phyloP scores from a whole-genome alignment of 352 stramenopile species.

The Globisporangium camurandrum region DNA sequence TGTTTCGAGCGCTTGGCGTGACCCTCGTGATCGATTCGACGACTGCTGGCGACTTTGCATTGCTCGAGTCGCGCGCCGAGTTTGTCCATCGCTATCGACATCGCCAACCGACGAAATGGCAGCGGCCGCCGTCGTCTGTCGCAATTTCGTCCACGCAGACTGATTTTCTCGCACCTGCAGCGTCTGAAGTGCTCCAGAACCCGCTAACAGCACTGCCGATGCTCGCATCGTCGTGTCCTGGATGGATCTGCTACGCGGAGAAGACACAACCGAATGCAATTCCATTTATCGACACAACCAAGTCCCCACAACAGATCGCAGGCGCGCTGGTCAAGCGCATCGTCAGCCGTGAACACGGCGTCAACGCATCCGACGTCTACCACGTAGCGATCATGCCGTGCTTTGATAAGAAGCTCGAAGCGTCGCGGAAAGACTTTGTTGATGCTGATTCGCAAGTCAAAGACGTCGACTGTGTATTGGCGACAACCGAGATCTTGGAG shows the following conservation, averaged over 20 bases:
- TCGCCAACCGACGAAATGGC: conserved; percentile 64
- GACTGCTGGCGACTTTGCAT: conserved; percentile 85
- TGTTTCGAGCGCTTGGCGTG: conserved; percentile 80
- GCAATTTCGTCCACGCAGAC: conserved; percentile 57
- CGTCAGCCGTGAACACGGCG: conserved; percentile 47
- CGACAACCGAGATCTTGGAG: conserved; percentile 75
- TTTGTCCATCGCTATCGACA: conserved; percentile 82
- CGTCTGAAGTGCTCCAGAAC: conserved; percentile 49
- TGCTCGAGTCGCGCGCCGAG: conserved; percentile 90
- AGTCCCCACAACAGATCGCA: conserved; percentile 94
- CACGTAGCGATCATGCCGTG: conserved; percentile 97
- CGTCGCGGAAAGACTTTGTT: conserved; percentile 87
- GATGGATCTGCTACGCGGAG: conserved; percentile 97
- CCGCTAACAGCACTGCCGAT: conserved; percentile 82
- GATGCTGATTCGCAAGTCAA: conserved; percentile 53
- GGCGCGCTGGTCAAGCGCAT: conserved; percentile 78
- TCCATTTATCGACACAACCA: conserved; percentile 92
- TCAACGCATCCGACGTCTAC: conserved; percentile 73
- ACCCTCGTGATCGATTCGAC: conserved; percentile 91
- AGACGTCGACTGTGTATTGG: conserved; percentile 95
- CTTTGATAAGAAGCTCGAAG: conserved; percentile 99
- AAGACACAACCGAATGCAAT: conserved; percentile 94
- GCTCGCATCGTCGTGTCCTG: conserved; percentile 94
- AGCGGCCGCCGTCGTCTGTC: conserved; percentile 57
- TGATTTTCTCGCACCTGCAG: conserved; percentile 59